A percentile compares a stretch with the other conserved stretches of the same genome.
Conservation (phyloP, 768 basidiomycete species). For the Tricholoma sp. region DNA sequence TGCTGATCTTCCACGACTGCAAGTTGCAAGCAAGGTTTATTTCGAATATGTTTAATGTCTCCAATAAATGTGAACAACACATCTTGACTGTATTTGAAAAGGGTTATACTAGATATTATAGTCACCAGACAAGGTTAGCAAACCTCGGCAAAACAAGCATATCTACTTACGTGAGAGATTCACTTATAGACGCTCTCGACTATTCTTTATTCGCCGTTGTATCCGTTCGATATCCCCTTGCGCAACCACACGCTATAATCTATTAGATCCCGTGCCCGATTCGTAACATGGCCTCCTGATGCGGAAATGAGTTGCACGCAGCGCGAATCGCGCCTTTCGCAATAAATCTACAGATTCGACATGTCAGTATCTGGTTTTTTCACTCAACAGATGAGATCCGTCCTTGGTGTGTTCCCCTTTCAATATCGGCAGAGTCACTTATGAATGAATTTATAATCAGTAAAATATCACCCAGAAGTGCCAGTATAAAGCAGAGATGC, state of each 20-base stretch:
- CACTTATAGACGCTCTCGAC: slow-evolving; percentile 9
- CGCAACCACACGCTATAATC: slow-evolving; percentile 11
- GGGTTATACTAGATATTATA: background rate
- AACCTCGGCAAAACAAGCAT: slow-evolving; percentile 4
- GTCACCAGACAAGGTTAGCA: background rate
- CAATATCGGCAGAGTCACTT: slow-evolving; percentile 7
- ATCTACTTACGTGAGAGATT: slow-evolving; percentile 16
- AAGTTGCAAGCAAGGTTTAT: background rate
- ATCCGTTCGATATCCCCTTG: slow-evolving; percentile 19
- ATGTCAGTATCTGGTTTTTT: slow-evolving; percentile 16
- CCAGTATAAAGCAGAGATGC: background rate
- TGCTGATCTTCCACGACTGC: background rate
- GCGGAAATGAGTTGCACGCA: slow-evolving; percentile 24
- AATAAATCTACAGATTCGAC: slow-evolving; percentile 35
- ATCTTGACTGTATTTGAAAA: background rate
- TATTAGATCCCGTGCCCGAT: slow-evolving; percentile 24
- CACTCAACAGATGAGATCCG: slow-evolving; percentile 28
- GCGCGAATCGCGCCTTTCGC: slow-evolving; percentile 18
- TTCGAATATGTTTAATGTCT: background rate
- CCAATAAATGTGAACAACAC: background rate
- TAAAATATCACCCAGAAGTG: slow-evolving; percentile 1
- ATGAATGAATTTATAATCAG: slow-evolving; percentile 3
- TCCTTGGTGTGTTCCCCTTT: slow-evolving; percentile 21
- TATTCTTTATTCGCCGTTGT: slow-evolving; percentile 16
- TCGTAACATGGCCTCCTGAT: slow-evolving; percentile 14